Evolutionary conservation across 2,329 filamentous ascomycete genomes (phyloP).

Genomic region (Decorospora gaudefroyi): DNA sequence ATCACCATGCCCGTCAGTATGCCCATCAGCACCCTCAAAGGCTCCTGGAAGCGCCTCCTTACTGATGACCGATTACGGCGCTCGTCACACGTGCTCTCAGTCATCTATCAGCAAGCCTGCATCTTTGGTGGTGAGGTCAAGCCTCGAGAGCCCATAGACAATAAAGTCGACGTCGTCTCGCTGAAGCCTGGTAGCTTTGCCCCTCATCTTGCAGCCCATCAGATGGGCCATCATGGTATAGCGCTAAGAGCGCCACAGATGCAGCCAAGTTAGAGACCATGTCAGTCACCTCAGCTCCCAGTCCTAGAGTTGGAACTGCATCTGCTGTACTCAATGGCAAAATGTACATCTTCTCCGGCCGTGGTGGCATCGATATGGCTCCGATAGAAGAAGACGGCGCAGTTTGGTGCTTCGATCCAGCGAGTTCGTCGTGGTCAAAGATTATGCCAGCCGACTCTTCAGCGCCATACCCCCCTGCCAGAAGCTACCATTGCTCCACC

Average conservation of each 20-base stretch:
- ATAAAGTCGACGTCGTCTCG: constrained; percentile 69
- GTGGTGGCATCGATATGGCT: constrained; percentile 69
- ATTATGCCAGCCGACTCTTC: constrained; percentile 60
- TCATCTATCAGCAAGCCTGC: constrained; percentile 62
- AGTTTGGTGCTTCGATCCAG: constrained; percentile 76
- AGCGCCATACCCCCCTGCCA: constrained; percentile 62
- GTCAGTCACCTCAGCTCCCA: constrained; percentile 56
- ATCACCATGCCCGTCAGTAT: constrained; percentile 29
- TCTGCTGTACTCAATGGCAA: constrained; percentile 68
- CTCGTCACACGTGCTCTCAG: constrained; percentile 73
- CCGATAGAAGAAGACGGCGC: constrained; percentile 74
- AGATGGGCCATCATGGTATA: constrained; percentile 26
- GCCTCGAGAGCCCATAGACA: constrained; percentile 70
- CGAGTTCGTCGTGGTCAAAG: constrained; percentile 65
- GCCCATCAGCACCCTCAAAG: constrained; percentile 37
- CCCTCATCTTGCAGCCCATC: constrained; percentile 19
- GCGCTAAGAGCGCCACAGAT: constrained; percentile 49
- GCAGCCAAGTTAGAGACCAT: constrained; percentile 42
- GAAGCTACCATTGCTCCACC: constrained; percentile 72
- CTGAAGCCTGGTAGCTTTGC: constrained; percentile 46
- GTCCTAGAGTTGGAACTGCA: constrained; percentile 73
- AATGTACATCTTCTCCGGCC: constrained; percentile 82
- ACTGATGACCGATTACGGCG: constrained; percentile 59
- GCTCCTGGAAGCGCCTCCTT: constrained; percentile 47
- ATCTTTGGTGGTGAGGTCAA: constrained; percentile 78